A percentile compares a stretch with the other conserved stretches of the same genome.
phyloP scores from a whole-genome alignment of 106 monocot species.

The Dendrobium officinale region DNA sequence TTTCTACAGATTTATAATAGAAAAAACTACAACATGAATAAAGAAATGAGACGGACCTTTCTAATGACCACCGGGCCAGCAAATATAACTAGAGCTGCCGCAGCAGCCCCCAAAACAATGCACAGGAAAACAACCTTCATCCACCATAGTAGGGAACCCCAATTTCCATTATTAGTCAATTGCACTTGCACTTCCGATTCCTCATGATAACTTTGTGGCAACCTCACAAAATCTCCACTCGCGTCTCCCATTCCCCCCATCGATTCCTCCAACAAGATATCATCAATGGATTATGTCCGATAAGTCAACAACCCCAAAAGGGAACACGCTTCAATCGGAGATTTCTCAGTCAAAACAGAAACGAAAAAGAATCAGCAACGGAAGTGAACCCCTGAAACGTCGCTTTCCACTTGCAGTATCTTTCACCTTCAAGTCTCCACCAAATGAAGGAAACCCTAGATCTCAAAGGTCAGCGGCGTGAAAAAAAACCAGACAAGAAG shows the following conservation, averaged over 20 bases:
- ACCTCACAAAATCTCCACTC: constrained; percentile 19
- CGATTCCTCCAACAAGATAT: not conserved
- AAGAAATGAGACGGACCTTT: constrained; percentile 18
- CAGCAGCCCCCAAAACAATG: constrained; percentile 13
- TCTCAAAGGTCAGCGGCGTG: not conserved
- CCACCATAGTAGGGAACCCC: constrained; percentile 16
- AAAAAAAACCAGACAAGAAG: not conserved
- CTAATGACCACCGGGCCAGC: constrained; percentile 27
- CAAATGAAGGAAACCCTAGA: constrained; percentile 8
- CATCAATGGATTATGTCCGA: not conserved
- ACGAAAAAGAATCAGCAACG: not conserved
- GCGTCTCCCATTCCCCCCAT: constrained; percentile 21
- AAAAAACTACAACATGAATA: not conserved
- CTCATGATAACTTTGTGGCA: constrained; percentile 7
- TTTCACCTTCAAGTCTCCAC: not conserved
- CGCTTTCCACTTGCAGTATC: not conserved
- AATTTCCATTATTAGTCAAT: constrained; percentile 5
- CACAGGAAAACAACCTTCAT: constrained; percentile 24
- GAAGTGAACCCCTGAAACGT: not conserved
- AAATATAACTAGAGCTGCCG: constrained; percentile 17
- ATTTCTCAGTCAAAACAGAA: not conserved
- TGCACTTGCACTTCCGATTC: constrained; percentile 1
- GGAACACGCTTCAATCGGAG: not conserved
- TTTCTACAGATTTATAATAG: not conserved
- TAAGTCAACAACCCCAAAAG: not conserved